A percentile compares a stretch with the other conserved stretches of the same genome.
phyloP scores from a whole-genome alignment of 2,329 filamentous ascomycete species.

The Exophiala aquamarina region DNA sequence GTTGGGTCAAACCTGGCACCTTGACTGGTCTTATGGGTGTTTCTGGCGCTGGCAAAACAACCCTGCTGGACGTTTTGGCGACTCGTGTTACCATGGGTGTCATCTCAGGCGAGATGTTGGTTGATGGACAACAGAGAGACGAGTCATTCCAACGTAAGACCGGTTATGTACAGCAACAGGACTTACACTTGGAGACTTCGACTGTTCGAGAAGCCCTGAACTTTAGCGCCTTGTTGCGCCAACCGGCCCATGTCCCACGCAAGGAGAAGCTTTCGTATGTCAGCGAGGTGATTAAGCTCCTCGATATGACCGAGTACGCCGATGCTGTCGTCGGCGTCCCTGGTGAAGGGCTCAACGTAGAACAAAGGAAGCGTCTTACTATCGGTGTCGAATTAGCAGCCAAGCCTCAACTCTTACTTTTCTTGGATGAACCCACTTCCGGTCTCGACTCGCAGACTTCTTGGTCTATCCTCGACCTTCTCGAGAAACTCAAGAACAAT shows the following conservation, averaged over 20 bases:
- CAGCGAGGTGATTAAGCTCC: constrained; percentile 82
- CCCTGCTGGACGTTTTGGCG: constrained; percentile 80
- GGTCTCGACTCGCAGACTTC: constrained; percentile 92
- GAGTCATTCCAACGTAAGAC: constrained; percentile 87
- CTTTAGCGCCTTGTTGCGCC: constrained; percentile 82
- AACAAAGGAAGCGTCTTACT: constrained; percentile 74
- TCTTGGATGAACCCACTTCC: constrained; percentile 92
- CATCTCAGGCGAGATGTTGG: constrained; percentile 82
- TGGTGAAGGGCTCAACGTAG: constrained; percentile 67
- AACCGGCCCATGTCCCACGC: constrained; percentile 70
- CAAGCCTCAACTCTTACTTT: constrained; percentile 84
- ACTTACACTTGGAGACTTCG: constrained; percentile 79
- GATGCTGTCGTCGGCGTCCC: constrained; percentile 89
- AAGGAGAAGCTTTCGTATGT: constrained; percentile 84
- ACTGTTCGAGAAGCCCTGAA: constrained; percentile 86
- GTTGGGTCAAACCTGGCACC: constrained; percentile 91
- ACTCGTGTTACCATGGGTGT: constrained; percentile 86
- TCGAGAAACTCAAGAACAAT: constrained; percentile 84
- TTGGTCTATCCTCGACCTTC: constrained; percentile 84
- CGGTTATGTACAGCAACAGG: constrained; percentile 89
- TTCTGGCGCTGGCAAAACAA: constrained; percentile 91
- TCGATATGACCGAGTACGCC: constrained; percentile 88
- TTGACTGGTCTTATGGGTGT: constrained; percentile 88
- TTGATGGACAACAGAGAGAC: constrained; percentile 72
- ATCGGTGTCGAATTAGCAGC: constrained; percentile 96